Evolutionary conservation across 1,284 basidiomycete species (phyloP).

Genomic region (Fomitiporia mediterranea): DNA sequence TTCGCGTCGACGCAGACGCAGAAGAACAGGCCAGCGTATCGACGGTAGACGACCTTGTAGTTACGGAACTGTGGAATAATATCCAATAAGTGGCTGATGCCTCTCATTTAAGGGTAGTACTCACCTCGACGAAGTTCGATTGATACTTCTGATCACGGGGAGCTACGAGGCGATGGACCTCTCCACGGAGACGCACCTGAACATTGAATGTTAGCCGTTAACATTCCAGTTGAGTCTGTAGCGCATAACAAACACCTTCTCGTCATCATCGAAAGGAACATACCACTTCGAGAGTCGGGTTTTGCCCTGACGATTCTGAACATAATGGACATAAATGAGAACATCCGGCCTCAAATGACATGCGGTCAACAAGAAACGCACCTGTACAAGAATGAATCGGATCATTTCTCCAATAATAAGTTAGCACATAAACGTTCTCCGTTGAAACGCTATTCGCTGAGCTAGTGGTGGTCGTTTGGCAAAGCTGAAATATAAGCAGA

Average conservation of each 20-base stretch:
- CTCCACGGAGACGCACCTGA: slow-evolving; percentile 86
- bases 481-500: too few relatives aligned
- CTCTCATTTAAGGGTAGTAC: slow-evolving; percentile 27
- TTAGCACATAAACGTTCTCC: not conserved
- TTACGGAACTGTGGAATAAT: slow-evolving; percentile 72
- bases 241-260: slow-evolving; percentile 56
- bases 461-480: too few relatives aligned
- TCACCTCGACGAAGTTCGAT: slow-evolving; percentile 97
- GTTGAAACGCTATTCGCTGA: too few relatives aligned
- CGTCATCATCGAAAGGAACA: slow-evolving; percentile 91
- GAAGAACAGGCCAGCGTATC: slow-evolving; percentile 98
- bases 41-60: slow-evolving; percentile 91
- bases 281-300: slow-evolving; percentile 97
- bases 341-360: too few relatives aligned
- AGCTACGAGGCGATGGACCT: slow-evolving; percentile 93
- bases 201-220: not conserved
- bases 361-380: slow-evolving; percentile 31
- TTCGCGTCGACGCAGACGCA: slow-evolving; percentile 97
- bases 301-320: slow-evolving; percentile 94
- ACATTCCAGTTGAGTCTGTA: slow-evolving; percentile 9
- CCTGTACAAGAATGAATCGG: slow-evolving; percentile 91
- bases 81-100: not conserved
- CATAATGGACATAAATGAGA: too few relatives aligned
- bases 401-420: slow-evolving; percentile 54
- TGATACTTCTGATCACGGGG: slow-evolving; percentile 99